Conservation (phyloP, 2,329 filamentous ascomycete genomes). For the Claviceps sp. region DNA sequence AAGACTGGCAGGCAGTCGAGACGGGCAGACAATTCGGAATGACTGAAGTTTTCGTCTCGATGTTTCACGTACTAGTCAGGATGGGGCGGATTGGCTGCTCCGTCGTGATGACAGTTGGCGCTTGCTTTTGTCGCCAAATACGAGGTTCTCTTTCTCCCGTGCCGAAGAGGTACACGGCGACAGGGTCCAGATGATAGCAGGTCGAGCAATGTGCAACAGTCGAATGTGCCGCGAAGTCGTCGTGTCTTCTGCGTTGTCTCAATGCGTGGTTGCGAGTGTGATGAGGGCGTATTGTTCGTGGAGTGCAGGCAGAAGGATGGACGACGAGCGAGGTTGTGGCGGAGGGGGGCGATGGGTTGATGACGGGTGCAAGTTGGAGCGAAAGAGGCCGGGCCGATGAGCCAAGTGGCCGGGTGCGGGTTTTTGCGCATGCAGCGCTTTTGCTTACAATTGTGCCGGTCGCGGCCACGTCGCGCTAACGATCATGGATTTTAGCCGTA, state of each 20-base stretch:
- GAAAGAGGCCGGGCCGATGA: not conserved
- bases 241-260: not conserved
- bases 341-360: not conserved
- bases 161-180: too few relatives aligned
- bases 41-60: too few relatives aligned
- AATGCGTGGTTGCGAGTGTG: not conserved
- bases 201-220: not conserved
- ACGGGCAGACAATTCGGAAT: not conserved
- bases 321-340: not conserved
- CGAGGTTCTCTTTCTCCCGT: too few relatives aligned
- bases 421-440: not conserved
- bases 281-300: not conserved
- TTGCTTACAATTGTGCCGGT: too few relatives aligned
- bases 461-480: not conserved
- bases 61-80: too few relatives aligned
- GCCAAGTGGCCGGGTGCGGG: constrained; percentile 2
- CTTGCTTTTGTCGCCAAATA: too few relatives aligned
- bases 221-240: not conserved
- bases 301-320: not conserved
- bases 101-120: not conserved
- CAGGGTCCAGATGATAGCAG: too few relatives aligned
- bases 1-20: not conserved
- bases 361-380: constrained; percentile 1
- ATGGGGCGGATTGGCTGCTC: not conserved
- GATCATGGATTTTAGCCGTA: not conserved